These are phyloP conservation scores for Aspergillus uvarum DNA, from an alignment of 2,329 filamentous ascomycete genomes.

Conservation along the genomic window DNA sequence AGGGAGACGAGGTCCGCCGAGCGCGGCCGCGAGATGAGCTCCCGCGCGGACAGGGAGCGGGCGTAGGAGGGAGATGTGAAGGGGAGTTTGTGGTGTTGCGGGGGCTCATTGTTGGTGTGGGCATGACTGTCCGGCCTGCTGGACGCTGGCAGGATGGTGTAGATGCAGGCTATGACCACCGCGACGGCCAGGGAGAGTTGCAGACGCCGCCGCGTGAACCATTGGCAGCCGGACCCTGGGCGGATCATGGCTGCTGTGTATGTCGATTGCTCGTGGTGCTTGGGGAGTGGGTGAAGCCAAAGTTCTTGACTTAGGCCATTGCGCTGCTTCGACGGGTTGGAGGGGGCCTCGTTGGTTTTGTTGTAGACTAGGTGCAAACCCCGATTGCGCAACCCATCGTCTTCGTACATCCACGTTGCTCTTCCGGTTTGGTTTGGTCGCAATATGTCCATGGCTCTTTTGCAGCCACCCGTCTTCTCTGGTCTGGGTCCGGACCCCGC, in stretches of 20 bases:
- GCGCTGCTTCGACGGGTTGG: background rate
- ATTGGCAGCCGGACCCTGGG: background rate
- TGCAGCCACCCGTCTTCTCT: background rate
- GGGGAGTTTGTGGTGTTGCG: background rate
- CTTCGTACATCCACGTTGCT: background rate
- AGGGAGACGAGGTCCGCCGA: constrained; percentile 16
- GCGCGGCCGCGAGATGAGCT: constrained; percentile 16
- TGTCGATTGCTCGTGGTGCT: background rate
- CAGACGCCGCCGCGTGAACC: background rate
- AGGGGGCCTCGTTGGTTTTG: background rate
- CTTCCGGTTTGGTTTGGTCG: background rate
- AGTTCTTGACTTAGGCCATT: background rate
- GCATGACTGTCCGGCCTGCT: background rate
- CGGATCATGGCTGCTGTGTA: background rate
- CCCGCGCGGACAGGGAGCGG: constrained; percentile 8
- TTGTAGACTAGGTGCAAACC: background rate
- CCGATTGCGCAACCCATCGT: background rate
- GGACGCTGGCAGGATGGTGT: background rate
- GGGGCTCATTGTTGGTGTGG: background rate
- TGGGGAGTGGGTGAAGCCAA: too few relatives aligned
- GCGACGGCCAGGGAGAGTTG: background rate
- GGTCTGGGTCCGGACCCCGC: background rate
- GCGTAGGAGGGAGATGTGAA: background rate
- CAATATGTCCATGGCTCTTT: background rate
- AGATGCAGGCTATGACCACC: background rate